Evolutionary conservation across 2,329 filamentous ascomycete genomes (phyloP).

Genomic region (Aspergillus uvarum): DNA sequence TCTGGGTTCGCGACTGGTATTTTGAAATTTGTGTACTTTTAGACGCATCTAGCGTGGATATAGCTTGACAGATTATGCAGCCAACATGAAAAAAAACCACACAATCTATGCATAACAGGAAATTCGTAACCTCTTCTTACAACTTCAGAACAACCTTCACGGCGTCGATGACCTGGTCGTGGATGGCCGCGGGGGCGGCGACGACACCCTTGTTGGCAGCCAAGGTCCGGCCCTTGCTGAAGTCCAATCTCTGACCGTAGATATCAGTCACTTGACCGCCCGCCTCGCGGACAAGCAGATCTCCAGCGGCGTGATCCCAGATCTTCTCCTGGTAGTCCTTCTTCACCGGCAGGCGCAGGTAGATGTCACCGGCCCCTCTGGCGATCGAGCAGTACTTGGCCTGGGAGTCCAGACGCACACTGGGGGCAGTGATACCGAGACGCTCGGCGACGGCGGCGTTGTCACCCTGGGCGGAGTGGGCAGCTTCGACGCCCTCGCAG

Average conservation of each 20-base stretch:
- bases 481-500: slow-evolving; percentile 94
- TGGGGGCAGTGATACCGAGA: slow-evolving; percentile 83
- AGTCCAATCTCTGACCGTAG: slow-evolving; percentile 79
- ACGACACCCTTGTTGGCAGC: slow-evolving; percentile 91
- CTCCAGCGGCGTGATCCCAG: slow-evolving; percentile 96
- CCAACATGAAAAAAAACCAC: neutral
- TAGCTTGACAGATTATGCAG: neutral
- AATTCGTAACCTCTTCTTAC: slow-evolving; percentile 30
- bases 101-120: slow-evolving; percentile 11
- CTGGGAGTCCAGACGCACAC: slow-evolving; percentile 95
- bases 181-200: slow-evolving; percentile 75
- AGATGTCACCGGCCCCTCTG: slow-evolving; percentile 89
- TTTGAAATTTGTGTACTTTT: slow-evolving; percentile 34
- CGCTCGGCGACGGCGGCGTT: slow-evolving; percentile 79
- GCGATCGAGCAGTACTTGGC: slow-evolving; percentile 97
- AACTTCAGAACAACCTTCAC: slow-evolving; percentile 74
- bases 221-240: slow-evolving; percentile 80
- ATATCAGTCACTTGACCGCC: slow-evolving; percentile 91
- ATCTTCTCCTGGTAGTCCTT: slow-evolving; percentile 97
- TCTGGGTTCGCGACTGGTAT: slow-evolving; percentile 31
- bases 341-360: slow-evolving; percentile 81
- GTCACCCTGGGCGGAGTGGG: slow-evolving; percentile 85
- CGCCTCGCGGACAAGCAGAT: slow-evolving; percentile 89
- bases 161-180: slow-evolving; percentile 72
- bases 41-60: slow-evolving; percentile 31